Base-by-base conservation (phyloP, 179 eudicot genomes). In the Camellia oleifera region DNA sequence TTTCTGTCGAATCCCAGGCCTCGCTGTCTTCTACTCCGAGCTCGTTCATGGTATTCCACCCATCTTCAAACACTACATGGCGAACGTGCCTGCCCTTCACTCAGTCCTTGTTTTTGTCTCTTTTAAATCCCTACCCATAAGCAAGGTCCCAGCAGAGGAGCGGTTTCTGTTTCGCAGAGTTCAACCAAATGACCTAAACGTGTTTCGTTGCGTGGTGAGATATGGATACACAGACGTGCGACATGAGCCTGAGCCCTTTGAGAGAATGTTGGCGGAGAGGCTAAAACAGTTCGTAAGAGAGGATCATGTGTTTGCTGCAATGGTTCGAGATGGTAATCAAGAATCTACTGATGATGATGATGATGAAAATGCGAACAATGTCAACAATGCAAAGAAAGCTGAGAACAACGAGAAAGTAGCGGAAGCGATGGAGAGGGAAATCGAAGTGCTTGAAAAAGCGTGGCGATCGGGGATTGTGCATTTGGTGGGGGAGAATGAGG, bases 1-100 rank as follows among this genome's bases (percentile, higher is more conserved):
- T 15, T 13, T 84, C 1, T 44, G 75, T 17, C 86, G 90, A 6
- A 60, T 91, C 10, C 93, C 89, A 0, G 95, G 97, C 3, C 74
- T 94, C 6, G 93, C 95, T 0, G 80, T 92, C 64, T 94, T 94
- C 81, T 94, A 94, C 85, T 92, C 95, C 0, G 98, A 91, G 80
- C 91, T 94, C 3, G 94, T 90, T 4, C 98, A 94, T 44, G 98
- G 97, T 0, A 90, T 94, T 15, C 98, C 94, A 0, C 97, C 97
- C 8, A 92, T 93, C n/a, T 93, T 95, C 73, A 86, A 88, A 79
- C 91, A 92, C 68, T 93, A 93, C n/a, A 86, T 89, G 1, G 86
- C 54, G 2, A 93, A 91, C 53, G 84, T 93, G 0, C 91, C 90
- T 0, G 89, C 92, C 0, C 64, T 93, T 5, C 97, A 93, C 82